phyloP scores from a whole-genome alignment of 768 basidiomycete genomes.

The Tylopilus sp. region DNA sequence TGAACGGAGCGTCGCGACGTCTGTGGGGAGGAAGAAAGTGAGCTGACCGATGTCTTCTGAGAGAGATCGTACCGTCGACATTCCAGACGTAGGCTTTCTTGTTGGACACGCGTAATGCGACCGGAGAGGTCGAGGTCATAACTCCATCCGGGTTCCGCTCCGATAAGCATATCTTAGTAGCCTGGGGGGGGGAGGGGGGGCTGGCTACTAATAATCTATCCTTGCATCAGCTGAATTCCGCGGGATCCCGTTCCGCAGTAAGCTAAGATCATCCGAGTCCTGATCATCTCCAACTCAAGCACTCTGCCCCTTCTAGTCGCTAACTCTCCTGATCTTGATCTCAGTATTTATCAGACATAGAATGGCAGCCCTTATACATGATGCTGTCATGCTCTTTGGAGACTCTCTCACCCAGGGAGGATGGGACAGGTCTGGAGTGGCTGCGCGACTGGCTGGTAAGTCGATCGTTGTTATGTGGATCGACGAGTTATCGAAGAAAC shows the following conservation, averaged over 20 bases:
- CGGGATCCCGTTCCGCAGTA: background rate
- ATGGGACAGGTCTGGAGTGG: conserved; percentile 62
- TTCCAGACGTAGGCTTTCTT: conserved; percentile 87
- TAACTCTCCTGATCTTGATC: background rate
- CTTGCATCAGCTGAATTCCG: too few species aligned
- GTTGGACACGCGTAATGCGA: conserved; percentile 72
- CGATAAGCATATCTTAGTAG: too few species aligned
- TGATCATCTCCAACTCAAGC: background rate
- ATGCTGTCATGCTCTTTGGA: conserved; percentile 72
- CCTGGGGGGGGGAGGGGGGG: too few species aligned
- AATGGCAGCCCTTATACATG: conserved; percentile 56
- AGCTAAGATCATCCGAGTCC: conserved; percentile 13
- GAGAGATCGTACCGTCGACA: conserved; percentile 56
- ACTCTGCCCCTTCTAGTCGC: background rate
- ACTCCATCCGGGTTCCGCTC: conserved; percentile 17
- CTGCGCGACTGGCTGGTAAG: conserved; percentile 54
- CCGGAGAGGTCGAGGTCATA: conserved; percentile 18
- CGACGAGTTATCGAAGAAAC: background rate
- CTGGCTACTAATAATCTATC: too few species aligned
- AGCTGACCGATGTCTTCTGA: background rate
- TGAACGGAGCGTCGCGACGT: conserved; percentile 76
- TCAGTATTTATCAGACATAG: background rate
- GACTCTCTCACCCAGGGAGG: conserved; percentile 77
- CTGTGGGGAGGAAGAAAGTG: conserved; percentile 35
- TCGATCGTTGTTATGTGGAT: background rate